Percentiles rank a stretch among this genome's conserved stretches.
These are phyloP conservation scores for Triticum urartu DNA, from an alignment of 176 grass and related monocot species.

Conservation along the genomic window DNA sequence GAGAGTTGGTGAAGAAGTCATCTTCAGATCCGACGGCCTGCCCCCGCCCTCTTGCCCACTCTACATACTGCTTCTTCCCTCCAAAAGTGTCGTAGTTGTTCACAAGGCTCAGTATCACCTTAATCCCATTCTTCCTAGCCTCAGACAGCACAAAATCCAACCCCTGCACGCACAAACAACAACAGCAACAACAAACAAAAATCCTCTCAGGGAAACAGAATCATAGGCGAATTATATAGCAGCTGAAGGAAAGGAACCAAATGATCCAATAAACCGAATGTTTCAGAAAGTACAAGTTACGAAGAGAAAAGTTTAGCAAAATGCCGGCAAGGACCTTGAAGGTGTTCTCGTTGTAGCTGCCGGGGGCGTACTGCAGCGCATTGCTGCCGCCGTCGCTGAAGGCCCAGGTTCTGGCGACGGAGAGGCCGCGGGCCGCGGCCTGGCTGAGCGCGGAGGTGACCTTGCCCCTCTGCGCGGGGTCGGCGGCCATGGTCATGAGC, in stretches of 20 bases:
- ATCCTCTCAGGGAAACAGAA: neutral
- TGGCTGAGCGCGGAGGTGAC: conserved; percentile 51
- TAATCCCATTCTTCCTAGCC: conserved; percentile 64
- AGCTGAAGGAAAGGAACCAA: neutral
- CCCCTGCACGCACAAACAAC: conserved; percentile 40
- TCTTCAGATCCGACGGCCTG: conserved; percentile 81
- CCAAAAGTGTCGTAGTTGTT: conserved; percentile 82
- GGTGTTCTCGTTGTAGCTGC: conserved; percentile 83
- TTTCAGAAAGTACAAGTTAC: neutral
- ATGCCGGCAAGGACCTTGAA: conserved; percentile 57
- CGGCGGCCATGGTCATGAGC: conserved; percentile 73
- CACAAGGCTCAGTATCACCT: conserved; percentile 83
- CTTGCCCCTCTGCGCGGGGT: conserved; percentile 65
- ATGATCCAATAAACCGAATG: neutral
- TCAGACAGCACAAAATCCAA: conserved; percentile 91
- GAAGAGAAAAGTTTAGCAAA: neutral
- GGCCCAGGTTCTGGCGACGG: conserved; percentile 86
- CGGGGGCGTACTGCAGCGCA: conserved; percentile 72
- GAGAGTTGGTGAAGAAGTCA: conserved; percentile 81
- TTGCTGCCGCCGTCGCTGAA: conserved; percentile 80
- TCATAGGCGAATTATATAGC: neutral
- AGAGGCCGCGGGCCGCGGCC: conserved; percentile 65
- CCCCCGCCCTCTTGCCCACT: conserved; percentile 79
- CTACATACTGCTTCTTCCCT: conserved; percentile 94
- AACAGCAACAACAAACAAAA: neutral